These are phyloP conservation scores for Zymoseptoria brevis DNA, from an alignment of 2,329 filamentous ascomycete species.

Conservation along the genomic window DNA sequence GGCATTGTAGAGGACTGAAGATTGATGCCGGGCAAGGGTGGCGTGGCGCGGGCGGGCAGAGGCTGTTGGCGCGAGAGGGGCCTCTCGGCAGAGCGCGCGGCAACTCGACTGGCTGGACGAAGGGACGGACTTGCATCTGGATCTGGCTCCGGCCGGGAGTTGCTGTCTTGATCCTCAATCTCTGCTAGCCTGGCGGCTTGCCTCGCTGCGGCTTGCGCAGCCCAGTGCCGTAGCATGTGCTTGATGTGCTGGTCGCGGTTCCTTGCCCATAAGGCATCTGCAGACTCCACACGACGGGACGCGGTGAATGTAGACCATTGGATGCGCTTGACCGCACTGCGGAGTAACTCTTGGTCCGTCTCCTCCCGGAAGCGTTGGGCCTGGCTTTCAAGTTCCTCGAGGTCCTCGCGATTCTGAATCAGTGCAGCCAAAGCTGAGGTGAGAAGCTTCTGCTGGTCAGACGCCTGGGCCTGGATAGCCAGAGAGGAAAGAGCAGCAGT, in stretches of 20 bases:
- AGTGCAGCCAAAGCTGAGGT: slow-evolving; percentile 29
- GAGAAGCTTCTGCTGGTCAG: slow-evolving; percentile 26
- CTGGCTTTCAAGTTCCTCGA: slow-evolving; percentile 30
- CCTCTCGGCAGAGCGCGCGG: slow-evolving; percentile 18
- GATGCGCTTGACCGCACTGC: slow-evolving; percentile 46
- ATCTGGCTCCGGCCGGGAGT: slow-evolving; percentile 8
- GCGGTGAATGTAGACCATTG: slow-evolving; percentile 52
- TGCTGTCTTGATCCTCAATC: background rate
- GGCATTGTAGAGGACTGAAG: background rate
- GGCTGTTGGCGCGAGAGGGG: slow-evolving; percentile 14
- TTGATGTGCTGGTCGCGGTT: slow-evolving; percentile 49
- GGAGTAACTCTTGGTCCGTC: slow-evolving; percentile 40
- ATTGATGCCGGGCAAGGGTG: background rate
- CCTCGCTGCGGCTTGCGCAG: slow-evolving; percentile 35
- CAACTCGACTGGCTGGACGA: slow-evolving; percentile 23
- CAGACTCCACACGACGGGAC: slow-evolving; percentile 43
- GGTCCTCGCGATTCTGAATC: slow-evolving; percentile 20
- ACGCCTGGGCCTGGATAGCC: slow-evolving; percentile 27
- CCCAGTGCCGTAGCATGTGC: slow-evolving; percentile 50
- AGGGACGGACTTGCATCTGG: slow-evolving; percentile 24
- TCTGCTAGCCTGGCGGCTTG: slow-evolving; percentile 10
- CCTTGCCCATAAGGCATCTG: slow-evolving; percentile 45
- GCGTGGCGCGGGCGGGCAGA: background rate
- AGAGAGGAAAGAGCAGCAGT: slow-evolving; percentile 15
- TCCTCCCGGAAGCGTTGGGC: slow-evolving; percentile 41